These are phyloP conservation scores for Rhizopogon rudus DNA, from an alignment of 768 basidiomycete species.

Conservation along the genomic window DNA sequence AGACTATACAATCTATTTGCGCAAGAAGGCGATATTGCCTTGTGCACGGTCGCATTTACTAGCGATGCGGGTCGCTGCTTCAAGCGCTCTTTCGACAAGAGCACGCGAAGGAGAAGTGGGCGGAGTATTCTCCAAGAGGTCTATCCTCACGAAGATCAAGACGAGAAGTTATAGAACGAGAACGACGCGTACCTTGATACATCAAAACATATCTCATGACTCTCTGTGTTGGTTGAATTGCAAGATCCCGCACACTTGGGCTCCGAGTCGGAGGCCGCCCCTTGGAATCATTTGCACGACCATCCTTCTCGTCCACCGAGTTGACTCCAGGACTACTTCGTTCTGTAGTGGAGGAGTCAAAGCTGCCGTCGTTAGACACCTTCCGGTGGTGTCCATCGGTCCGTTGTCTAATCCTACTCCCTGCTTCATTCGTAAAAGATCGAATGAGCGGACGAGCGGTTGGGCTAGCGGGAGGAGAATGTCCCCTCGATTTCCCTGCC, in stretches of 20 bases:
- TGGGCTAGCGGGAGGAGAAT: slow-evolving; percentile 6
- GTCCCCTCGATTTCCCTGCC: background rate
- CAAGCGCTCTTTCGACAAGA: slow-evolving; percentile 54
- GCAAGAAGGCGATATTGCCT: slow-evolving; percentile 43
- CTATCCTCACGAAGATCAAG: slow-evolving; percentile 24
- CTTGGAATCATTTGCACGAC: background rate
- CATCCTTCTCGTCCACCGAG: background rate
- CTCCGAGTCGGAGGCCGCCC: slow-evolving; percentile 13
- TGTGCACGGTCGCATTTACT: slow-evolving; percentile 58
- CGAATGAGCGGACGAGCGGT: slow-evolving; percentile 7
- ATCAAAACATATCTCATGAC: slow-evolving; percentile 60
- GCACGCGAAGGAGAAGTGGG: slow-evolving; percentile 41
- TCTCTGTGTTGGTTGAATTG: slow-evolving; percentile 59
- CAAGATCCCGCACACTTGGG: slow-evolving; percentile 47
- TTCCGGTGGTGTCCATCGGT: slow-evolving; percentile 2
- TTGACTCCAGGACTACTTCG: background rate
- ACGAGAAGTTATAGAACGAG: slow-evolving; percentile 1
- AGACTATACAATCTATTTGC: slow-evolving; percentile 1
- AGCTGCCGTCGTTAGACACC: background rate
- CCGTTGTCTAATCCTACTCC: slow-evolving; percentile 4
- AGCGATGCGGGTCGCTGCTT: slow-evolving; percentile 54
- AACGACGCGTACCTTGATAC: slow-evolving; percentile 43
- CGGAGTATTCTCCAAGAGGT: slow-evolving; percentile 48
- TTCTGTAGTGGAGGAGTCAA: slow-evolving; percentile 3
- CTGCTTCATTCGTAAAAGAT: slow-evolving; percentile 4